phyloP scores from a whole-genome alignment of 257 asterid genomes.

The Solanum bulbocastanum region DNA sequence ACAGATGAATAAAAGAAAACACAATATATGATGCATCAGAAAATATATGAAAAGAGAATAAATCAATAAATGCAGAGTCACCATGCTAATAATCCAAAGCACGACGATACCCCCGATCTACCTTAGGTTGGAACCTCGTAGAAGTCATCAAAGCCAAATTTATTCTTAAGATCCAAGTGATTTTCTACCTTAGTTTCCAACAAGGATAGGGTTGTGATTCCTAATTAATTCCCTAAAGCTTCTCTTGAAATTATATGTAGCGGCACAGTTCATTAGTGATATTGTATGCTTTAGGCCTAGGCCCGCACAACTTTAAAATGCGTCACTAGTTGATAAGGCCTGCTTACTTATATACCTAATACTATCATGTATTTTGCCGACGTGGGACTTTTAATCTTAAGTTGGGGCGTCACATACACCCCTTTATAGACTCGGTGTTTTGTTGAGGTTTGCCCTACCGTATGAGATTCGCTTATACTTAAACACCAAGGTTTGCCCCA shows the following conservation, averaged over 20 bases:
- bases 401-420: background rate
- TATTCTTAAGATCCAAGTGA: background rate
- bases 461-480: background rate
- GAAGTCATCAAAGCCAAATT: background rate
- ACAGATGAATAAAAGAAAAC: no score
- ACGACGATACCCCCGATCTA: background rate
- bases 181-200: background rate
- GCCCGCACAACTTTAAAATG: background rate
- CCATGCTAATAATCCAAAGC: background rate
- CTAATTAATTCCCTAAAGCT: background rate
- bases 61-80: no score
- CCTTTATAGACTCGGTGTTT: background rate
- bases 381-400: background rate
- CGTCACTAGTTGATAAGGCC: background rate
- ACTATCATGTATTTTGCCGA: background rate
- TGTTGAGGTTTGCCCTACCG: background rate
- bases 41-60: no score
- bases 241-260: background rate
- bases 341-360: background rate
- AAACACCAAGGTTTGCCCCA: background rate
- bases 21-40: no score
- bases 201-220: background rate
- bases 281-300: background rate
- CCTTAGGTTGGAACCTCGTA: background rate
- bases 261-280: no score